Evolutionary conservation across 495 filamentous ascomycete species (phyloP), one percentile per base, ranked within the genome.

Genomic region (Aspergillus carlsbadensis): DNA sequence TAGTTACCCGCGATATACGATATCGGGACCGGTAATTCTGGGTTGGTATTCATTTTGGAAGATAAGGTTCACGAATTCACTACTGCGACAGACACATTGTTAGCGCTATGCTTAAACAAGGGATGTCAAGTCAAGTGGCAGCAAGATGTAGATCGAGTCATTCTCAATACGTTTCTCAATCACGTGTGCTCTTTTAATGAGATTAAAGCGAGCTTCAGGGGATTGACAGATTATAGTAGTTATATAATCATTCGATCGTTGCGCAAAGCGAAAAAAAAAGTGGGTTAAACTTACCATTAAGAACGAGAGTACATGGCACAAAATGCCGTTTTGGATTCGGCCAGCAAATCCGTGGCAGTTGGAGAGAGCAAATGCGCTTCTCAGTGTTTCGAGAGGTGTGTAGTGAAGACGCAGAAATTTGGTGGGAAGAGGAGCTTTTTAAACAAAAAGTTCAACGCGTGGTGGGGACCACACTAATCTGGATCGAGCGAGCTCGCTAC

Each of bases 141-240:
- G 33, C 15, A 55, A 35, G 26, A 48, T 52, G 11, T 26, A 43
- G 43, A 56, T 47, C 56, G 53, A 62, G 59, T 76, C 73, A 76
- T 78, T 74, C 65, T 70, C 47, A 68, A 70, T 77, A 78, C 76
- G 65, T 76, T 79, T 77, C 73, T 79, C 74, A 79, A 61, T 78
- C 75, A 78, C 67, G 59, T 63, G 59, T 71, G 69, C 76, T 74
- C 73, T 54, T 67, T 65, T 66, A 63, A 54, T 70, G 68, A 74
- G 68, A 73, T 74, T 66, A 70, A 60, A 63, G 58, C 61, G 71
- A 75, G 74, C 69, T 70, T 92, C 88, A 89, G 88, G 78, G 85
- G 88, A 92, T 92, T 92, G 88, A 92, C 88, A 92, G 88, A 92
- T 92, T 82, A 71, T 77, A 65, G 72, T 77, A 80, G 75, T 72